These are phyloP conservation scores for Tillandsia fasciculata DNA, from an alignment of 176 grass and related monocot genomes.

Conservation along the genomic window DNA sequence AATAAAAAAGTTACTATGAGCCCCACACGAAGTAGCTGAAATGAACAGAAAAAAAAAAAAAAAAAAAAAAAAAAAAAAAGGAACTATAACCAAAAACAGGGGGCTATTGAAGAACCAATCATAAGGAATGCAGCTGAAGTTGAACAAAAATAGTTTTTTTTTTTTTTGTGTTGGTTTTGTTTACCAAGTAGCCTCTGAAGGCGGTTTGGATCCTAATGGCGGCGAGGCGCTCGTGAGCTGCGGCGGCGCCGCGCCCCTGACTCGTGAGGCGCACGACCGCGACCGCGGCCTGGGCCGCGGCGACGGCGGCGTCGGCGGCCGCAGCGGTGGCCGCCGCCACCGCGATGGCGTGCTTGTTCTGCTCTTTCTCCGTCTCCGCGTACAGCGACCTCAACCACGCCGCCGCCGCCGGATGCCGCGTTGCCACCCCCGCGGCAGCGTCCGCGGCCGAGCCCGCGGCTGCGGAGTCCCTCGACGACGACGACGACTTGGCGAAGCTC, in stretches of 20 bases:
- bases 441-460: slow-evolving; percentile 13
- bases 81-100: too few relatives aligned
- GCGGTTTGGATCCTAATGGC: slow-evolving; percentile 88
- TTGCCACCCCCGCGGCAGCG: slow-evolving; percentile 1
- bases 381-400: slow-evolving; percentile 73
- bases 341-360: slow-evolving; percentile 93
- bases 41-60: background rate
- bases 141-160: too few relatives aligned
- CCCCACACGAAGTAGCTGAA: background rate
- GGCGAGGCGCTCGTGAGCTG: slow-evolving; percentile 11
- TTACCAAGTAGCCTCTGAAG: slow-evolving; percentile 72
- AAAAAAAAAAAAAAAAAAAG: too few relatives aligned
- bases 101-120: too few relatives aligned
- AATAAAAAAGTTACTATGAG: too few relatives aligned
- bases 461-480: slow-evolving; percentile 36
- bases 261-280: slow-evolving; percentile 79
- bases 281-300: slow-evolving; percentile 67
- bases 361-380: slow-evolving; percentile 51
- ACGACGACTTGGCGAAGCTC: slow-evolving; percentile 63
- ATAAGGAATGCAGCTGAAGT: too few relatives aligned
- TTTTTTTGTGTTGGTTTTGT: background rate
- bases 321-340: slow-evolving; percentile 67
- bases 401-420: slow-evolving; percentile 25
- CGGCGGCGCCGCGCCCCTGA: slow-evolving; percentile 24
- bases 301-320: slow-evolving; percentile 68